Evolutionary conservation across 768 basidiomycete genomes (phyloP).

Genomic region (Amanita phalloides): DNA sequence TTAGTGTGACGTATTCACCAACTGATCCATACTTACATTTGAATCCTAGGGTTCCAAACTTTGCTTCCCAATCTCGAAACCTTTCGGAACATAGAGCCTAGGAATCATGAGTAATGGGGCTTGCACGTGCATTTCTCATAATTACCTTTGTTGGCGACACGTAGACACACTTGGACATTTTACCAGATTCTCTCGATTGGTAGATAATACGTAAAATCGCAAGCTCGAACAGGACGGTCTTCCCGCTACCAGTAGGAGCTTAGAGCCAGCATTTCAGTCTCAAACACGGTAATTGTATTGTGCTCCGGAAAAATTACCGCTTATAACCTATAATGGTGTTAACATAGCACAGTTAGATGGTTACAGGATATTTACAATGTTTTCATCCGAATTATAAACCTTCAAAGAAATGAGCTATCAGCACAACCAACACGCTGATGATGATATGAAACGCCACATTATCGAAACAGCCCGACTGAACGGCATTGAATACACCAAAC

Average conservation of each 20-base stretch:
- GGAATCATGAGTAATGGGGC: not conserved
- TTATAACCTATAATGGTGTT: constrained; percentile 45
- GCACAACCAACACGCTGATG: not conserved
- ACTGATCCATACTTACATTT: constrained; percentile 41
- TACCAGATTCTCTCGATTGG: constrained; percentile 22
- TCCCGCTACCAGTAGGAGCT: constrained; percentile 96
- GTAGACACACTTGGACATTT: constrained; percentile 68
- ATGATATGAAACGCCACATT: constrained; percentile 34
- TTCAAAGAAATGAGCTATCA: constrained; percentile 15
- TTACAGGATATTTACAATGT: constrained; percentile 38
- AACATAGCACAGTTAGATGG: not conserved
- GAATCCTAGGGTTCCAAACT: constrained; percentile 67
- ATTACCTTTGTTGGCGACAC: constrained; percentile 85
- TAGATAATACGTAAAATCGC: constrained; percentile 70
- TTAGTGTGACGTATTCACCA: not conserved
- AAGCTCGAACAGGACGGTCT: constrained; percentile 91
- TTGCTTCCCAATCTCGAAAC: constrained; percentile 70
- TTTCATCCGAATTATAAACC: constrained; percentile 50
- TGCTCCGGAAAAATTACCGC: constrained; percentile 31
- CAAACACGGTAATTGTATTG: not conserved
- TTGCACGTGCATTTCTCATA: not conserved
- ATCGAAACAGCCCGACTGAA: constrained; percentile 79
- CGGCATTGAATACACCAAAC: constrained; percentile 84
- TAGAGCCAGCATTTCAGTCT: constrained; percentile 5
- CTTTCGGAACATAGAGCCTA: constrained; percentile 87